phyloP scores from a whole-genome alignment of 2,329 filamentous ascomycete genomes.

The Purpureocillium takamizusanense region DNA sequence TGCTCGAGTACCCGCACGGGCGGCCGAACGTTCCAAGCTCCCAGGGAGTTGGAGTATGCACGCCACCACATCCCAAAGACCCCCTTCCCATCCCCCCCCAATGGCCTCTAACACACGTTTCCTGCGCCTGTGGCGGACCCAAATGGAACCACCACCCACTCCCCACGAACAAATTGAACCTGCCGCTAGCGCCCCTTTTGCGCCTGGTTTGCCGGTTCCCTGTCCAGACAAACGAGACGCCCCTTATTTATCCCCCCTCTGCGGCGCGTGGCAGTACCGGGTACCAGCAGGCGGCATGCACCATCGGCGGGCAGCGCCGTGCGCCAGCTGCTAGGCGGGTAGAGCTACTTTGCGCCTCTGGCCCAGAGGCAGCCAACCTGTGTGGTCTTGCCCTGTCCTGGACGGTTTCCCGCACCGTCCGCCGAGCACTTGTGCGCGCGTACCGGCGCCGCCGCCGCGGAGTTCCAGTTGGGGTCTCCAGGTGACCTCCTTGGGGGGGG shows the following conservation, averaged over 20 bases:
- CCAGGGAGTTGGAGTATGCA: too few species aligned
- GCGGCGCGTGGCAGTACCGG: neutral
- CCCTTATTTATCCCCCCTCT: neutral
- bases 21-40: too few species aligned
- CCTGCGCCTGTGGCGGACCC: neutral
- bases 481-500: too few species aligned
- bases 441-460: too few species aligned
- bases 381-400: neutral
- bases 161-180: slow-evolving; percentile 1
- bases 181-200: slow-evolving; percentile 1
- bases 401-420: too few species aligned
- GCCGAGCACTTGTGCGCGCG: too few species aligned
- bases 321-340: neutral
- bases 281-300: neutral
- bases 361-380: neutral
- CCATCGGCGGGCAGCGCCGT: too few species aligned
- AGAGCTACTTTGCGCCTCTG: neutral
- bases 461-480: too few species aligned
- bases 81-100: neutral
- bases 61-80: too few species aligned
- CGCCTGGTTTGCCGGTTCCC: slow-evolving; percentile 1
- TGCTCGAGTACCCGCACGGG: too few species aligned
- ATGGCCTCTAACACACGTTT: too few species aligned
- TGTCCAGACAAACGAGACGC: slow-evolving; percentile 1
- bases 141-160: neutral